Conservation (phyloP, 805 yeast species). For the Metschnikowia peoriensis region DNA sequence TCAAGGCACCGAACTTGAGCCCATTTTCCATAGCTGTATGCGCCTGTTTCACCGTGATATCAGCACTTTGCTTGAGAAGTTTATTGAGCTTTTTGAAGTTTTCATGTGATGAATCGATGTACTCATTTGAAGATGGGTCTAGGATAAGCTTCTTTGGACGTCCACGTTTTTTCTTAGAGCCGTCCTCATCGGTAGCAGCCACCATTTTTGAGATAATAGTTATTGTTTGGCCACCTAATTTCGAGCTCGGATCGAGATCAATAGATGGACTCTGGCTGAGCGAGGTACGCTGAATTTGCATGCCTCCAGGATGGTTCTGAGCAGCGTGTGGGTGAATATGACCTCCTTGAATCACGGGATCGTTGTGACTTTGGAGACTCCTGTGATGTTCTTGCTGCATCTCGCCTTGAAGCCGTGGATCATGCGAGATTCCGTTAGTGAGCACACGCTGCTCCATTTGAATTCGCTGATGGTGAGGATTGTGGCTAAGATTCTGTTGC, state of each 20-base stretch:
- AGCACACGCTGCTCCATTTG: slow-evolving; percentile 11
- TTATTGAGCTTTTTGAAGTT: slow-evolving; percentile 41
- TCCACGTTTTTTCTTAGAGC: slow-evolving; percentile 36
- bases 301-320: background rate
- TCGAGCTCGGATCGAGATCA: background rate
- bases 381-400: slow-evolving; percentile 2
- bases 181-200: slow-evolving; percentile 11
- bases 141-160: slow-evolving; percentile 41
- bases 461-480: slow-evolving; percentile 5
- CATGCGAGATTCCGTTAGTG: background rate
- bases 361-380: background rate
- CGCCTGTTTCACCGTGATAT: slow-evolving; percentile 4
- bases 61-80: slow-evolving; percentile 19
- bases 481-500: slow-evolving; percentile 8
- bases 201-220: slow-evolving; percentile 10
- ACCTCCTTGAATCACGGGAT: background rate
- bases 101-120: slow-evolving; percentile 41
- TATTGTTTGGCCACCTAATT: background rate
- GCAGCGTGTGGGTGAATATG: background rate
- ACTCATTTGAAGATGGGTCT: slow-evolving; percentile 41
- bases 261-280: background rate
- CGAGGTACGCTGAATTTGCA: slow-evolving; percentile 2
- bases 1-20: slow-evolving; percentile 9
- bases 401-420: slow-evolving; percentile 5
- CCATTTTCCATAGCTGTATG: slow-evolving; percentile 10